Percentiles rank a stretch among this genome's conserved stretches.
phyloP scores from a whole-genome alignment of 345 rosid genomes.

The Brassica incana region DNA sequence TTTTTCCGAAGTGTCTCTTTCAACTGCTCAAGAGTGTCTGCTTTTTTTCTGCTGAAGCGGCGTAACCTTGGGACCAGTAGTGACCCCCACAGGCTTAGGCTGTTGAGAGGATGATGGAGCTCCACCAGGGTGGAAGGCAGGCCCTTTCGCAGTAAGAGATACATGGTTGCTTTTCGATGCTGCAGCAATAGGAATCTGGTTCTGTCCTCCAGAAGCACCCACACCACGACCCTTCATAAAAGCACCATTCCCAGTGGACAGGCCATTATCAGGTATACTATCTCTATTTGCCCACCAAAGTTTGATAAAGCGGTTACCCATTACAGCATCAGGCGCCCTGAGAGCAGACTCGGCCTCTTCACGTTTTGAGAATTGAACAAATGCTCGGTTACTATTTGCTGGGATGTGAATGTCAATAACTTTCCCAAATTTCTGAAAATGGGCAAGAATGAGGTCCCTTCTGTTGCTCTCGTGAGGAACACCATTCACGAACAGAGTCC shows the following conservation, averaged over 20 bases:
- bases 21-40: conserved; percentile 70
- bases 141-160: conserved; percentile 40
- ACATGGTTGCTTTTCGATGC: conserved; percentile 57
- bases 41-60: conserved; percentile 75
- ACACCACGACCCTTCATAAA: conserved; percentile 46
- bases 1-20: conserved; percentile 87
- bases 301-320: conserved; percentile 98
- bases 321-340: conserved; percentile 94
- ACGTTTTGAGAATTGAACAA: conserved; percentile 89
- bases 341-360: conserved; percentile 98
- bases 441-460: conserved; percentile 81
- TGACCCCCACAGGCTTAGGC: conserved; percentile 41
- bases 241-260: conserved; percentile 44
- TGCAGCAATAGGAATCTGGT: conserved; percentile 43
- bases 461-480: conserved; percentile 80
- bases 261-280: conserved; percentile 63
- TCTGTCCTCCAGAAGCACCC: conserved; percentile 43
- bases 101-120: conserved; percentile 51
- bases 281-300: conserved; percentile 99
- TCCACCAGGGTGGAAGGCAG: conserved; percentile 43
- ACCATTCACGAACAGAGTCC: conserved; percentile 82
- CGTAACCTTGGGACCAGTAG: conserved; percentile 59
- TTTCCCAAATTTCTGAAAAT: conserved; percentile 89
- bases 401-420: conserved; percentile 90
- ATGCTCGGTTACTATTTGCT: conserved; percentile 73